A percentile compares a stretch with the other conserved stretches of the same genome.
Evolutionary conservation across 805 yeast genomes (phyloP).

Genomic region (Suhomyces faveliae): DNA sequence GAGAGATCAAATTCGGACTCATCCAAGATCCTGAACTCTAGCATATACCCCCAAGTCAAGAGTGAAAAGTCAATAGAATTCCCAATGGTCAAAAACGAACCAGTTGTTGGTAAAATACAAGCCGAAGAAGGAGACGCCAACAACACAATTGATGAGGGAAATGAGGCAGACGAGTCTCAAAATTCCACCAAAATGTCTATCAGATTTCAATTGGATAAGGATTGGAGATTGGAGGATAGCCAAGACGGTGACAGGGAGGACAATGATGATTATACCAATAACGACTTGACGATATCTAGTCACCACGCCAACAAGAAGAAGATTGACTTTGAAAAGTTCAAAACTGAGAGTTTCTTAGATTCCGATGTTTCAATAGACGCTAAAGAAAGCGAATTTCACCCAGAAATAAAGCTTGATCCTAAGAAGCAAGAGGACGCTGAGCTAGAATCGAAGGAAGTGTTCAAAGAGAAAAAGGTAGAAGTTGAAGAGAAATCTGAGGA

Average conservation of each 20-base stretch:
- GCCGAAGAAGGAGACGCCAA: background rate
- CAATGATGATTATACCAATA: slow-evolving; percentile 29
- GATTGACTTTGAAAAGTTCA: slow-evolving; percentile 13
- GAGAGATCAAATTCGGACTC: background rate
- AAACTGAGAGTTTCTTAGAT: slow-evolving; percentile 6
- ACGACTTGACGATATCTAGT: slow-evolving; percentile 11
- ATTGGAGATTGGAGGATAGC: slow-evolving; percentile 39
- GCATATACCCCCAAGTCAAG: slow-evolving; percentile 3
- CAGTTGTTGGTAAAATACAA: background rate
- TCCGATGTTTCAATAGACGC: slow-evolving; percentile 6
- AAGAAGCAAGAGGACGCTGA: background rate
- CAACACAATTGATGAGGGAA: background rate
- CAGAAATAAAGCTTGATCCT: background rate
- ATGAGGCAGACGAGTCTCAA: slow-evolving; percentile 7
- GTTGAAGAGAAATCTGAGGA: slow-evolving; percentile 15
- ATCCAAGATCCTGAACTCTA: background rate
- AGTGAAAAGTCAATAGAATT: background rate
- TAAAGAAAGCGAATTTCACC: background rate
- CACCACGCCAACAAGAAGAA: slow-evolving; percentile 3
- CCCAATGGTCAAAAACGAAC: background rate
- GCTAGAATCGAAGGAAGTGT: background rate
- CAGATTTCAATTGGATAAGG: slow-evolving; percentile 32
- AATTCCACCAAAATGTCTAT: slow-evolving; percentile 17
- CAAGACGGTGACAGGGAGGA: slow-evolving; percentile 41
- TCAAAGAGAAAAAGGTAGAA: background rate